phyloP scores from a whole-genome alignment of 2,329 filamentous ascomycete species.

The Domatiomyces globalis region DNA sequence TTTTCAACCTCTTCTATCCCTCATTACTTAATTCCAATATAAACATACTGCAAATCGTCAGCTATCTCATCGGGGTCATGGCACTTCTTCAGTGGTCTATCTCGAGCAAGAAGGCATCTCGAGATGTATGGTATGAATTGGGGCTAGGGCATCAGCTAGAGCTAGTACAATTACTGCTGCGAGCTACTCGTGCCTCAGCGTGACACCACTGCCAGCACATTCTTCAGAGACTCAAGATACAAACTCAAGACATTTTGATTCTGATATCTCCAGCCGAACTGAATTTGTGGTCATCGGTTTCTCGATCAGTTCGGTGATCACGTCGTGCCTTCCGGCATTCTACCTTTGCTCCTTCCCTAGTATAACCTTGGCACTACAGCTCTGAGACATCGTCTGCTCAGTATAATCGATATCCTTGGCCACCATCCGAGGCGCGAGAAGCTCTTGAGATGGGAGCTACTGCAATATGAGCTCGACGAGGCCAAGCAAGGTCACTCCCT shows the following conservation, averaged over 20 bases:
- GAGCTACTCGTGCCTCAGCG: too few relatives aligned
- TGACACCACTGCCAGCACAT: too few relatives aligned
- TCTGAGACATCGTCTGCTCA: background rate
- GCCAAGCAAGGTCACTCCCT: slow-evolving; percentile 10
- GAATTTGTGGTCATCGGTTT: background rate
- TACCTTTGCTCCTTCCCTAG: background rate
- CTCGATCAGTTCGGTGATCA: background rate
- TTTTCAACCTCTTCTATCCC: too few relatives aligned
- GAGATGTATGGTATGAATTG: background rate
- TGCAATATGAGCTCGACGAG: background rate
- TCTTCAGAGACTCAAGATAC: too few relatives aligned
- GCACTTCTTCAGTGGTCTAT: background rate
- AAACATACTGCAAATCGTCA: background rate
- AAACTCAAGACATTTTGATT: too few relatives aligned
- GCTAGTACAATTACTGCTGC: background rate
- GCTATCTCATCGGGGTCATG: background rate
- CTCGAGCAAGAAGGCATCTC: background rate
- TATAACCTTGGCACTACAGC: background rate
- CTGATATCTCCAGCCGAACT: background rate
- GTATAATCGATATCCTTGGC: background rate
- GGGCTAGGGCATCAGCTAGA: background rate
- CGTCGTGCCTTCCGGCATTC: too few relatives aligned
- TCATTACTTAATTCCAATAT: too few relatives aligned
- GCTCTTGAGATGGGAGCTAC: background rate
- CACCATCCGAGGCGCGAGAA: background rate